phyloP scores from a whole-genome alignment of 805 yeast species.

The Starmerella gropengiesseri region DNA sequence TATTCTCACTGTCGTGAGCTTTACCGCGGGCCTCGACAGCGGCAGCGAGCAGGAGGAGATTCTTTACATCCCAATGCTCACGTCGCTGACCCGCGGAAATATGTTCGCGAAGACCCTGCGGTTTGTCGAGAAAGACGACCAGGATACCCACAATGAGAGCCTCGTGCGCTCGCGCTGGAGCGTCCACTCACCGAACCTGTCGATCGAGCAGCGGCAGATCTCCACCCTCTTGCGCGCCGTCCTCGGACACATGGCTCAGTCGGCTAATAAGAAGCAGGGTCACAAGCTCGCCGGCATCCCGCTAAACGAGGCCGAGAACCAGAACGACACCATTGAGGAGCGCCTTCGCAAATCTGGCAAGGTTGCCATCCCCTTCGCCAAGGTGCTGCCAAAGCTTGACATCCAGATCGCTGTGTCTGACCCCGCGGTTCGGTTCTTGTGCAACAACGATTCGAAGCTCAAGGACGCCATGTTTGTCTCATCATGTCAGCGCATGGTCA shows the following conservation, averaged over 20 bases:
- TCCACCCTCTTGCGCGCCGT: constrained; percentile 26
- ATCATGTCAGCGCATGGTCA: constrained; percentile 27
- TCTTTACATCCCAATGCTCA: constrained; percentile 32
- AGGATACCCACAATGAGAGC: constrained; percentile 24
- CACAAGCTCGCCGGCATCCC: too few species aligned
- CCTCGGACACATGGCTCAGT: constrained; percentile 6
- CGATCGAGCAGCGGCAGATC: constrained; percentile 30
- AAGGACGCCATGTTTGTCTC: constrained; percentile 28
- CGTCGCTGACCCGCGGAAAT: constrained; percentile 30
- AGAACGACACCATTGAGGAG: background rate
- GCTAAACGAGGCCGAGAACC: background rate
- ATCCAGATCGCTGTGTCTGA: constrained; percentile 19
- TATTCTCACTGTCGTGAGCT: constrained; percentile 28
- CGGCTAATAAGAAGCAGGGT: background rate
- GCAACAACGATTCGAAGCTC: constrained; percentile 12
- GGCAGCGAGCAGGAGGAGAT: constrained; percentile 31
- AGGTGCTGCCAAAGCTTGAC: constrained; percentile 21
- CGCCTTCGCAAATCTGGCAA: background rate
- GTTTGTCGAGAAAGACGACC: constrained; percentile 24
- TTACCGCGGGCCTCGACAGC: constrained; percentile 29
- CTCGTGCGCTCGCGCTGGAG: constrained; percentile 27
- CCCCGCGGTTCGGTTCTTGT: constrained; percentile 22
- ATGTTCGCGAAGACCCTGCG: constrained; percentile 30
- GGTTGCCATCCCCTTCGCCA: constrained; percentile 13
- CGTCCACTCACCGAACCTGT: constrained; percentile 32